phyloP scores from a whole-genome alignment of 2,329 filamentous ascomycete genomes.

The Gliomastix tumulicola region DNA sequence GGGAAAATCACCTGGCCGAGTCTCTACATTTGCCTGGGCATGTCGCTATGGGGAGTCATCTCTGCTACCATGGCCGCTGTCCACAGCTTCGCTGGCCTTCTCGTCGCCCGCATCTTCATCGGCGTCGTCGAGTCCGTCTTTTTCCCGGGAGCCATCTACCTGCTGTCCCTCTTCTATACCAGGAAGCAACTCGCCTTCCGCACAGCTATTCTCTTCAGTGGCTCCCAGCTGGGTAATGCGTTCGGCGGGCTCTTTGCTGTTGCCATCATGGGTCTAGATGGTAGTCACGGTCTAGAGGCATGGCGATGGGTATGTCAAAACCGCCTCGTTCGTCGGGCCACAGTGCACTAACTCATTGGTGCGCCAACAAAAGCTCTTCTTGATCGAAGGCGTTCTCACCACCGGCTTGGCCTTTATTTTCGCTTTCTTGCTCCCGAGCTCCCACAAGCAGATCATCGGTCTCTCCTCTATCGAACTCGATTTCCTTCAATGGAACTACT shows the following conservation, averaged over 20 bases:
- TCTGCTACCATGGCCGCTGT: constrained; percentile 49
- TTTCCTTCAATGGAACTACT: constrained; percentile 9
- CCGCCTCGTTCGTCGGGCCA: background rate
- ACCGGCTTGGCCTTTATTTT: constrained; percentile 7
- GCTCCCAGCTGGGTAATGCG: constrained; percentile 27
- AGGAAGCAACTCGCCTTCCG: constrained; percentile 43
- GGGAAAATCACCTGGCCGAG: constrained; percentile 44
- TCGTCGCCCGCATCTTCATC: constrained; percentile 9
- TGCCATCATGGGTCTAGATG: constrained; percentile 37
- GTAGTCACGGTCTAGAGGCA: constrained; percentile 34
- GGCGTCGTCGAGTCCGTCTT: constrained; percentile 9
- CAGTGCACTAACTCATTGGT: background rate
- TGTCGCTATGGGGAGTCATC: constrained; percentile 54
- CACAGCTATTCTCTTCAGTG: constrained; percentile 24
- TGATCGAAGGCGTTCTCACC: constrained; percentile 8
- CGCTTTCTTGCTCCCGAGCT: constrained; percentile 8
- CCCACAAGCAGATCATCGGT: constrained; percentile 8
- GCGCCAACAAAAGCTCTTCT: constrained; percentile 4
- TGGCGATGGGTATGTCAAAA: constrained; percentile 41
- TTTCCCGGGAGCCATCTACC: constrained; percentile 20
- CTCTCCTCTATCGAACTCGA: constrained; percentile 8
- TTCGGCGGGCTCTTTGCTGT: constrained; percentile 44
- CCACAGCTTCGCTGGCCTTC: constrained; percentile 37
- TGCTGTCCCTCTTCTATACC: constrained; percentile 44
- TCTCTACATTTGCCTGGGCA: constrained; percentile 42